These are phyloP conservation scores for Syzygium aromaticum DNA, from an alignment of 345 rosid genomes.

Conservation along the genomic window DNA sequence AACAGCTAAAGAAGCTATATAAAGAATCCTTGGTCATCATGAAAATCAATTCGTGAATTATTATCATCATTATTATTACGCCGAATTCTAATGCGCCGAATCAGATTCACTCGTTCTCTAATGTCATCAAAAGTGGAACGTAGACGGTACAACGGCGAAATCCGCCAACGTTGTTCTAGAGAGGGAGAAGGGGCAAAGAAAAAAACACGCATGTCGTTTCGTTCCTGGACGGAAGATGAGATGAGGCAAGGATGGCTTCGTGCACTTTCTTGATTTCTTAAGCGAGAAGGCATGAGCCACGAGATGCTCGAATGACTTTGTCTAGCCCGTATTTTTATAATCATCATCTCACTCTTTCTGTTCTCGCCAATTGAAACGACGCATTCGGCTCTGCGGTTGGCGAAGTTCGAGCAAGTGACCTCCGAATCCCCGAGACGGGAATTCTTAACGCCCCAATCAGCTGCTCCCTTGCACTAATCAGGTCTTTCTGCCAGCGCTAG, in stretches of 20 bases:
- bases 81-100: neutral
- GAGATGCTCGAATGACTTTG: neutral
- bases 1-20: neutral
- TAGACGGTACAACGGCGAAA: neutral
- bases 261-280: neutral
- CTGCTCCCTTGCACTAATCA: no score
- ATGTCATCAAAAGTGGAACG: neutral
- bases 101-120: rapidly evolving
- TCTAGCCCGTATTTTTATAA: neutral
- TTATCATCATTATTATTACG: neutral
- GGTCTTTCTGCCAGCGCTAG: no score
- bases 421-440: rapidly evolving
- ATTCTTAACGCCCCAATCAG: no score
- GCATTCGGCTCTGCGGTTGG: neutral
- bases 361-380: neutral
- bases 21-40: neutral
- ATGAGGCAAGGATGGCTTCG: neutral
- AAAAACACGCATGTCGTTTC: neutral
- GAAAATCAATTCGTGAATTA: neutral
- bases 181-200: neutral
- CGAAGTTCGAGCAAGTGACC: neutral
- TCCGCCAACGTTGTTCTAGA: neutral
- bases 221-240: neutral
- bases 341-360: neutral
- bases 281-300: neutral